Conservation (phyloP, 176 grass and related monocot species). For the Cenchrus fungigraminus region DNA sequence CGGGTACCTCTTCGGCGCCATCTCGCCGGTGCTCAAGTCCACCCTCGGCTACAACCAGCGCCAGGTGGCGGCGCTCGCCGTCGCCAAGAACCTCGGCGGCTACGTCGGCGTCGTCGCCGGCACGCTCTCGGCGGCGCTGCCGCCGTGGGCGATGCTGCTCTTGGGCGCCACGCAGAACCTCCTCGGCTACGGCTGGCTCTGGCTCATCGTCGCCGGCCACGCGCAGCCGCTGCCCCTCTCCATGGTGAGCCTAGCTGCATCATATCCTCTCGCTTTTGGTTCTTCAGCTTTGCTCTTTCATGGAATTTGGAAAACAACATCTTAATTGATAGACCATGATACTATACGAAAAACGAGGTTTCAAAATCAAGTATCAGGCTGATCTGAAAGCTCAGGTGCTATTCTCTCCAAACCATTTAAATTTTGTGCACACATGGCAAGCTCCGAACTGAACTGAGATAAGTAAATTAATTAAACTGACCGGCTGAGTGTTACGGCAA, state of each 20-base stretch:
- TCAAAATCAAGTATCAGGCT: too few species aligned
- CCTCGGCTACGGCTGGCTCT: conserved; percentile 80
- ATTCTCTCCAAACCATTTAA: too few species aligned
- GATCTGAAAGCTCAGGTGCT: too few species aligned
- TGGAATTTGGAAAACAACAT: too few species aligned
- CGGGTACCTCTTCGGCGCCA: conserved; percentile 75
- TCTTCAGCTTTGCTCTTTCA: too few species aligned
- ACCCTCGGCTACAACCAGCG: conserved; percentile 82
- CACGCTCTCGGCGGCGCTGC: conserved; percentile 57
- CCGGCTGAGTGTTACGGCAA: too few species aligned
- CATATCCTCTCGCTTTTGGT: too few species aligned
- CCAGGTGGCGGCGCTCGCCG: conserved; percentile 66
- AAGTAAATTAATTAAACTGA: too few species aligned
- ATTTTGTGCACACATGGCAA: too few species aligned
- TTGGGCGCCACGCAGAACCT: conserved; percentile 70
- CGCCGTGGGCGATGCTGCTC: conserved; percentile 67
- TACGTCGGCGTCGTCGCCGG: conserved; percentile 80
- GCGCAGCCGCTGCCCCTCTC: conserved; percentile 54
- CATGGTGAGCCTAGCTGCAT: conserved; percentile 41
- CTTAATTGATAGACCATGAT: too few species aligned
- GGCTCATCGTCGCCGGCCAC: conserved; percentile 66
- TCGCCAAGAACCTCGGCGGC: conserved; percentile 84
- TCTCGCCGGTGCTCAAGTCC: conserved; percentile 73
- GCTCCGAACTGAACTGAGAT: too few species aligned
- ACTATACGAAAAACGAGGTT: too few species aligned